Base-by-base conservation (phyloP, 2,329 filamentous ascomycete genomes). In the Madurella fahalii region DNA sequence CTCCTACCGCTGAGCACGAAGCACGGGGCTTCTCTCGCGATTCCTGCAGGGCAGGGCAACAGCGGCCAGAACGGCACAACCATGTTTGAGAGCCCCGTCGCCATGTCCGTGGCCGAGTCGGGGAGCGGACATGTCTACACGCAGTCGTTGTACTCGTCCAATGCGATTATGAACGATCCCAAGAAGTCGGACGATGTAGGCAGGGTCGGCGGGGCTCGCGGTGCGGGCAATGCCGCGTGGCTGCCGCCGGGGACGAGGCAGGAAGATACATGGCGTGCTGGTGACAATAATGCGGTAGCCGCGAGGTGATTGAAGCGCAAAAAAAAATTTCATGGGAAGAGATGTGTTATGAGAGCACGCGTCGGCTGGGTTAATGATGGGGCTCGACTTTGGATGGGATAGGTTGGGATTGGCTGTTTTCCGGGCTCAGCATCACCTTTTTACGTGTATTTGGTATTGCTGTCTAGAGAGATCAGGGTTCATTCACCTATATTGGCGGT, bases 231-330 rank as follows among this genome's bases (percentile, higher is more conserved):
- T 60, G 74, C 76, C 30, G 71, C 72, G n/a, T 93, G 89, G 83
- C 73, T 95, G 55, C 81, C 87, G 16, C 86, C 87, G 0, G 89
- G 90, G 8, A 95, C 90, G 1, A 91, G 84, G 67, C 88, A 93
- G 69, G 89, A 95, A 68, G 87, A 90, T 49, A 95, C 89, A 2
- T 96, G 91, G 92, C 70, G 72, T 16, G 56, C 65, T 4, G 69
- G 72, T 11, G 74, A 76, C 53, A 66, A 67, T 15, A 40, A 53
- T 12, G 2, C 49, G 40, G 53, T 56, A 18, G 54, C 46, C 15
- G 60, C 58, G 32, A 56, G 58, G 49, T 58, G 34, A 47, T 11
- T 3, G n/a, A 54, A 9, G 20, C 3, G n/a, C 25, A 25, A 25
- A 3, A 25, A 25, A n/a, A n/a, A n/a, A n/a, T n/a, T n/a, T 7